Conservation (phyloP, 768 basidiomycete species). For the Suillus cothurnatus region DNA sequence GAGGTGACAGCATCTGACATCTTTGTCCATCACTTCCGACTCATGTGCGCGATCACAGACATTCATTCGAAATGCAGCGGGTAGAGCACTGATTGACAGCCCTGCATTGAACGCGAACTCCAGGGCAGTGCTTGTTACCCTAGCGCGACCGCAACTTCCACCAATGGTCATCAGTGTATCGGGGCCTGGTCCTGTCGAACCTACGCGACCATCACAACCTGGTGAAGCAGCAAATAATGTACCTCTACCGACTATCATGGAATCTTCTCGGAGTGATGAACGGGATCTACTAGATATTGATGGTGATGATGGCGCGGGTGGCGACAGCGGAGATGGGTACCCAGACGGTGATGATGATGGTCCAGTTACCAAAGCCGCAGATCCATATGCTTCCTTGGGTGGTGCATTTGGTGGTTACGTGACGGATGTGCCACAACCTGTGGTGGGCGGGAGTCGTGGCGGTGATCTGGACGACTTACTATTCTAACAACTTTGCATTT, state of each 20-base stretch:
- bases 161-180: constrained; percentile 47
- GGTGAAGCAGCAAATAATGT: constrained; percentile 29
- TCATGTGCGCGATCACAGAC: constrained; percentile 50
- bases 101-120: constrained; percentile 88
- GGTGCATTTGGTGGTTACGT: constrained; percentile 74
- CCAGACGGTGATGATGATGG: constrained; percentile 42
- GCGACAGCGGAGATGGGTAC: constrained; percentile 36
- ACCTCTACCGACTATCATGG: constrained; percentile 35
- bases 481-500: constrained; percentile 41
- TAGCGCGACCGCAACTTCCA: constrained; percentile 55
- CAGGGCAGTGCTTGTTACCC: constrained; percentile 65
- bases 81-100: constrained; percentile 82
- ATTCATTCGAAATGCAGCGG: constrained; percentile 88
- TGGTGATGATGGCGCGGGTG: constrained; percentile 21
- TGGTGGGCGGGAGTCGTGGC: constrained; percentile 43
- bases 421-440: constrained; percentile 72
- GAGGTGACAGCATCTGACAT: constrained; percentile 51
- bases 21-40: constrained; percentile 14
- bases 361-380: constrained; percentile 35
- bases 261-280: constrained; percentile 16
- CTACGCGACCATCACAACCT: constrained; percentile 28
- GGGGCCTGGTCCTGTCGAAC: constrained; percentile 52
- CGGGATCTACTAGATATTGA: constrained; percentile 24
- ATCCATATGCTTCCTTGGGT: constrained; percentile 85
- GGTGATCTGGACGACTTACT: constrained; percentile 69